These are phyloP conservation scores for Xylaria flabelliformis DNA, from an alignment of 495 filamentous ascomycete genomes.

Conservation along the genomic window DNA sequence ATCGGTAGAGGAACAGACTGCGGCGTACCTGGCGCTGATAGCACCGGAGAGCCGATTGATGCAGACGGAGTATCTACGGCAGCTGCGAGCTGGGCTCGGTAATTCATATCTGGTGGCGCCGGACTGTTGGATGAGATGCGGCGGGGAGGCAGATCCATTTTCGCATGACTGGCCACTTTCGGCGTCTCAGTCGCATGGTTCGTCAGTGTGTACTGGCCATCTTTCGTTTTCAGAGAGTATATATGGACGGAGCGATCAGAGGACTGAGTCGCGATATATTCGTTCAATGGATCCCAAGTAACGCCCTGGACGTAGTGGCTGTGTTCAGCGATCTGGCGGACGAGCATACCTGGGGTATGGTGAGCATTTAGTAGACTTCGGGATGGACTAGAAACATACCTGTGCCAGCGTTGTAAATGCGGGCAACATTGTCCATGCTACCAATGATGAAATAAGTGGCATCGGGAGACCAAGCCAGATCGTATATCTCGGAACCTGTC, in stretches of 20 bases:
- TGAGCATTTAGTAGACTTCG: neutral
- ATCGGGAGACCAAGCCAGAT: constrained; percentile 97
- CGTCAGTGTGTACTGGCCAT: constrained; percentile 87
- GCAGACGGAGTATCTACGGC: constrained; percentile 60
- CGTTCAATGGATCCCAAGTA: constrained; percentile 97
- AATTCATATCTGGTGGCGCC: constrained; percentile 79
- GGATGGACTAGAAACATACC: constrained; percentile 59
- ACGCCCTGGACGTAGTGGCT: constrained; percentile 99
- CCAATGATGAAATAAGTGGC: constrained; percentile 96
- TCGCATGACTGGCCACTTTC: constrained; percentile 63
- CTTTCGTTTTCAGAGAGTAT: constrained; percentile 93
- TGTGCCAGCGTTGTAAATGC: constrained; percentile 94
- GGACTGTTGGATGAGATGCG: constrained; percentile 93
- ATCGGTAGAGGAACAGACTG: constrained; percentile 89
- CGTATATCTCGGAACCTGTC: constrained; percentile 92
- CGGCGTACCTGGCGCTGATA: constrained; percentile 95
- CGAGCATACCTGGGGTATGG: constrained; percentile 70
- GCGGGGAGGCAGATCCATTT: constrained; percentile 89
- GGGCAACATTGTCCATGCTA: constrained; percentile 98
- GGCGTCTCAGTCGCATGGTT: constrained; percentile 52
- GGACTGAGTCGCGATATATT: constrained; percentile 97
- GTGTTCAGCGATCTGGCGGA: constrained; percentile 97
- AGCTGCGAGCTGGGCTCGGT: constrained; percentile 61
- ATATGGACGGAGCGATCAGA: constrained; percentile 98
- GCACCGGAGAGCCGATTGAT: constrained; percentile 78